phyloP scores from a whole-genome alignment of 805 yeast species.

The Ogataea sp. region DNA sequence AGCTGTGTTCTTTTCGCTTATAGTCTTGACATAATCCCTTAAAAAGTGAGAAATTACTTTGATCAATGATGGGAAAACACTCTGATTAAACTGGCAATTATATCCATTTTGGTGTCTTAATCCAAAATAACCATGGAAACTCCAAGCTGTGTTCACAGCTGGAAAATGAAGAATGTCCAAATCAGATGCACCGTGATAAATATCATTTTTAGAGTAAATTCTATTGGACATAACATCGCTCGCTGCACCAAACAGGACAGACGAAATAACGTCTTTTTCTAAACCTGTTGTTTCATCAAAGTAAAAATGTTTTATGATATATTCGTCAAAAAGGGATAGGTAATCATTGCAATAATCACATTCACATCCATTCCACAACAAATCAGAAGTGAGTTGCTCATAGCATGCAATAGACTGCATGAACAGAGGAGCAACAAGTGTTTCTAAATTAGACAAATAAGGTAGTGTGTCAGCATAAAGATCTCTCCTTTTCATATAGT shows the following conservation, averaged over 20 bases:
- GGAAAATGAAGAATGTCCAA: conserved; percentile 24
- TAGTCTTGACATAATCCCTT: conserved; percentile 29
- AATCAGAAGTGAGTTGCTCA: conserved; percentile 60
- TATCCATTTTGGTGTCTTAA: conserved; percentile 31
- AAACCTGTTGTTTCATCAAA: conserved; percentile 36
- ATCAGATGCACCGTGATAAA: conserved; percentile 19
- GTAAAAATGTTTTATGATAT: conserved; percentile 55
- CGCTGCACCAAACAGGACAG: conserved; percentile 45
- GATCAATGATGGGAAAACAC: conserved; percentile 31
- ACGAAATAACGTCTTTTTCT: conserved; percentile 54
- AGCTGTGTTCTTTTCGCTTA: conserved; percentile 26
- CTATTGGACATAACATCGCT: conserved; percentile 36
- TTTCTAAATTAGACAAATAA: conserved; percentile 29
- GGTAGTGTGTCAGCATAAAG: conserved; percentile 45
- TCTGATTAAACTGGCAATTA: conserved; percentile 35
- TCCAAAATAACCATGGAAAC: conserved; percentile 38
- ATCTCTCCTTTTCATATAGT: conserved; percentile 50
- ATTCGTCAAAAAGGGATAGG: conserved; percentile 48
- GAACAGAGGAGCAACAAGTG: conserved; percentile 49
- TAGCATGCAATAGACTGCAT: conserved; percentile 56
- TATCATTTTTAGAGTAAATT: conserved; percentile 10
- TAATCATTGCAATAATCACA: conserved; percentile 45
- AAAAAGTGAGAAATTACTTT: conserved; percentile 40
- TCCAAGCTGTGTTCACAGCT: conserved; percentile 31
- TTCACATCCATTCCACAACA: conserved; percentile 73